Base-by-base conservation (phyloP, 768 basidiomycete genomes). In the Lepiota subincarnata region DNA sequence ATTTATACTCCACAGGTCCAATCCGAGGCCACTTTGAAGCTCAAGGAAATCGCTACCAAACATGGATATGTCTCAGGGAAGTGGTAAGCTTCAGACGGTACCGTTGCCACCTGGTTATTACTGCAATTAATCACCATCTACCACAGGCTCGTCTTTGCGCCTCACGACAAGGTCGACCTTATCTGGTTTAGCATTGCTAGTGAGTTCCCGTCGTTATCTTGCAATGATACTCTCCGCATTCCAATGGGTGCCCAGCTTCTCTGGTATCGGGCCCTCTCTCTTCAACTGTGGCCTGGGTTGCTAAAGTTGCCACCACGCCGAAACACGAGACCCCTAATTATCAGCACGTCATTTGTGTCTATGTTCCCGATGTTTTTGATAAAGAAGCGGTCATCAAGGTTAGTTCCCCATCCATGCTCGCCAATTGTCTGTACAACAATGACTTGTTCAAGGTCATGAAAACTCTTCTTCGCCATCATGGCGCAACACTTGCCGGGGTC, bases 351-450 rank as follows among this genome's bases (percentile, higher is more conserved):
- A 79, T 90, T 26, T 88, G 86, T 59, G 59, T 90, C 13, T 89
- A 89, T 59, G 63, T 89, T 16, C 86, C 87, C 3, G 70, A 90
- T 63, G 80, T 87, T 12, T 87, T 83, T 62, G 79, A 89, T 65
- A 83, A 84, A 62, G 71, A 69, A 28, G 71, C 70, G 37, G 82
- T 85, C 3, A 78, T 73, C 6, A 74, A 80, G 63, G 86, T 83
- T 56, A 40, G 67, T 45, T 16, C 22, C 18, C 6, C 36, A 3
- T 34, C 19, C 6, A 24, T 24, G 11, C 34, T 46, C 4, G 24
- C 36, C 16, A 16, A 37, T 26, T 36, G 13, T 42, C 46, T 37
- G 13, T 6, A 40, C 36, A 3, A 45, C 62, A 14, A 53, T 46
- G 46, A 34, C 14, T 49, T 50, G 34, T 14, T 38, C 47, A 86